These are phyloP conservation scores for Penicillium thymicola DNA, from an alignment of 2,329 filamentous ascomycete species.

Conservation along the genomic window DNA sequence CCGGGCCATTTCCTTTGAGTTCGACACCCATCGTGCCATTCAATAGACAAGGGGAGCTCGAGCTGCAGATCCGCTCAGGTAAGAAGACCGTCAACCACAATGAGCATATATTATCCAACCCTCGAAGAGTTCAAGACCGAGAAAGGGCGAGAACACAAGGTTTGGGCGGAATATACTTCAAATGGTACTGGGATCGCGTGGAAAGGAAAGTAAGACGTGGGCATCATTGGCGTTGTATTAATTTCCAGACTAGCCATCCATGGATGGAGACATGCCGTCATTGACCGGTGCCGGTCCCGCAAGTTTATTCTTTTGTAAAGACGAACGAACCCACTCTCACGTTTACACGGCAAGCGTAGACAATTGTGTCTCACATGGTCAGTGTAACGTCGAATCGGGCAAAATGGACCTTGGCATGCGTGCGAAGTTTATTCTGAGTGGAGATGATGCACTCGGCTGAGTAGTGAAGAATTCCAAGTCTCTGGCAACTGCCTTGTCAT, in stretches of 20 bases:
- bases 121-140: constrained; percentile 5
- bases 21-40: constrained; percentile 33
- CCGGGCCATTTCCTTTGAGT: constrained; percentile 23
- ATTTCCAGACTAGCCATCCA: neutral
- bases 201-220: constrained; percentile 3
- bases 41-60: neutral
- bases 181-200: neutral
- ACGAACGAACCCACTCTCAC: constrained; percentile 17
- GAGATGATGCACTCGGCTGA: constrained; percentile 12
- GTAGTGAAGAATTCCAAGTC: constrained; percentile 11
- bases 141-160: neutral
- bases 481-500: constrained; percentile 4
- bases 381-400: constrained; percentile 22
- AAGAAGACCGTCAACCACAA: constrained; percentile 11
- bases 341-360: neutral
- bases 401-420: neutral
- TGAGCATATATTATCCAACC: constrained; percentile 12
- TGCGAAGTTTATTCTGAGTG: constrained; percentile 6
- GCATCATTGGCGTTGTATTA: constrained; percentile 16
- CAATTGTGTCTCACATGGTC: constrained; percentile 10
- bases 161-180: neutral
- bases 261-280: constrained; percentile 23
- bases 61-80: constrained; percentile 1
- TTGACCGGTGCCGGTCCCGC: constrained; percentile 16
- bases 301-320: constrained; percentile 2